Conservation (phyloP, 2,329 filamentous ascomycete genomes). For the Bipolaris zeicola region DNA sequence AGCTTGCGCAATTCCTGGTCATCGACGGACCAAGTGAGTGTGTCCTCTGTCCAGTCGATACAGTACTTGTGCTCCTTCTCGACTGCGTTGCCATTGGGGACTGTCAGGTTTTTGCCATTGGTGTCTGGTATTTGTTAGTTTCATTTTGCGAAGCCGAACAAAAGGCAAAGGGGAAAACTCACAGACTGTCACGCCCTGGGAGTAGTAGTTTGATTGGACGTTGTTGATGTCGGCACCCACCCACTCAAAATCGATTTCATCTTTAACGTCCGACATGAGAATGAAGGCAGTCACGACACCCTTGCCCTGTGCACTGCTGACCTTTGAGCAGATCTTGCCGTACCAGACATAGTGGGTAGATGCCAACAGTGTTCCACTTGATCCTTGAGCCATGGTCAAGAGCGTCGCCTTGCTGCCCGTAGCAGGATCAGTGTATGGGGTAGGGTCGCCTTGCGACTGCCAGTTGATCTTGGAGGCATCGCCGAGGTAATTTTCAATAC, state of each 20-base stretch:
- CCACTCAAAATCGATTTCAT: conserved; percentile 98
- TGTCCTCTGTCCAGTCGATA: conserved; percentile 88
- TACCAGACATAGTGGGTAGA: conserved; percentile 95
- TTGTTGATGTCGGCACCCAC: conserved; percentile 77
- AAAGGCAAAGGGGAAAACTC: conserved; percentile 49
- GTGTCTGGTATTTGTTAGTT: conserved; percentile 61
- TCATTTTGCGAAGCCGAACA: background rate
- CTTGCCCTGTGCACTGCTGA: conserved; percentile 81
- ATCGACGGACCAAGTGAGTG: conserved; percentile 85
- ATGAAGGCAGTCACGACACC: conserved; percentile 99
- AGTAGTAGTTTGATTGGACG: conserved; percentile 96
- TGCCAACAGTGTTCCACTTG: conserved; percentile 84
- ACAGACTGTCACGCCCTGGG: conserved; percentile 92
- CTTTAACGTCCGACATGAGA: conserved; percentile 91
- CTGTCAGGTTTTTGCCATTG: conserved; percentile 73
- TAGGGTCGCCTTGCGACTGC: conserved; percentile 81
- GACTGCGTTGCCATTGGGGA: conserved; percentile 67
- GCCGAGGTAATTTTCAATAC: conserved; percentile 84
- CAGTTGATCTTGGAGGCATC: conserved; percentile 81
- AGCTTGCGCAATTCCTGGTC: conserved; percentile 76
- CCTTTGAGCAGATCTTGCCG: conserved; percentile 82
- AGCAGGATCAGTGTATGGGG: conserved; percentile 63
- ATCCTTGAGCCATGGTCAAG: conserved; percentile 86
- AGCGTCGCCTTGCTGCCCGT: conserved; percentile 58
- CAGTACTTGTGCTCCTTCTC: conserved; percentile 84